Conservation (phyloP, 139 green algal species). For the Tetraselmis striata region DNA sequence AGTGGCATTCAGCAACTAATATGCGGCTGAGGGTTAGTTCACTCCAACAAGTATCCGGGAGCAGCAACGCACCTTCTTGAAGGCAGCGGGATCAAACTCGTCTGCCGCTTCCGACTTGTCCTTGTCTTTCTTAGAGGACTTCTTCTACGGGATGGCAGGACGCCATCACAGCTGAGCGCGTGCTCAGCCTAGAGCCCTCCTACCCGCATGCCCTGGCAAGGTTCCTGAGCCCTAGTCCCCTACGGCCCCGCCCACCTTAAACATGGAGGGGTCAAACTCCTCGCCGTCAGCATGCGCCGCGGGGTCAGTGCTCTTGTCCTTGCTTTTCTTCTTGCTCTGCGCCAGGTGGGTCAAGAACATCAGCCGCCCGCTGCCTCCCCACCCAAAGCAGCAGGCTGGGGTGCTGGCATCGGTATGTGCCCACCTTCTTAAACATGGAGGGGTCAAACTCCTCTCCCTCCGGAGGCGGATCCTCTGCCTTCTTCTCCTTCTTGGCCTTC, state of each 20-base stretch:
- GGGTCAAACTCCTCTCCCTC: background rate
- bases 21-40: no score
- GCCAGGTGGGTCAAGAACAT: background rate
- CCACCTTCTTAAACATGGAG: background rate
- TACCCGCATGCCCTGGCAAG: no score
- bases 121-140: background rate
- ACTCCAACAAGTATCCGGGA: no score
- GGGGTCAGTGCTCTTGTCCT: background rate
- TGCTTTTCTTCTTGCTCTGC: background rate
- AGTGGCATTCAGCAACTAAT: no score
- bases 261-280: background rate
- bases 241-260: background rate
- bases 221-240: no score
- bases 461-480: conserved; percentile 13
- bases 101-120: background rate
- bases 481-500: conserved; percentile 40
- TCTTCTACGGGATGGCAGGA: background rate
- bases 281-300: background rate
- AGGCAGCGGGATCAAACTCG: background rate
- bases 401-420: background rate
- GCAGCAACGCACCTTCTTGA: background rate
- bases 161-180: no score
- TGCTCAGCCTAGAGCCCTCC: no score
- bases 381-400: background rate
- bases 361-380: background rate